Evolutionary conservation across 345 rosid genomes (phyloP), one percentile per base, ranked within the genome.

Genomic region (Sisymbrium altissimum): DNA sequence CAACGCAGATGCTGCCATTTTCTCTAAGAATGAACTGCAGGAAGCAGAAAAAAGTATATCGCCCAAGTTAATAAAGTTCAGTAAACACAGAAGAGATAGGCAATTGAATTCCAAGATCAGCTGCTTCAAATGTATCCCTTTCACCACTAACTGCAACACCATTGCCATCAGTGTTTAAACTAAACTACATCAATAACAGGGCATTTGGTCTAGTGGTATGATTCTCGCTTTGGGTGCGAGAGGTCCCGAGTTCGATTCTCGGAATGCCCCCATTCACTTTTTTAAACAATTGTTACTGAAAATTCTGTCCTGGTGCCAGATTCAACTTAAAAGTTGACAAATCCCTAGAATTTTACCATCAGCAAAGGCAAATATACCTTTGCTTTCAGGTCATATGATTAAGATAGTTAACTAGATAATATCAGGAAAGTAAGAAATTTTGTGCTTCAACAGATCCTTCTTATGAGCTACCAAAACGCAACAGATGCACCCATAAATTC

Each of bases 171-270:
- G 29, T 27, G 29, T 27, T 27, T 27, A 27, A 27, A 27, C 29
- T 27, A 14, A 17, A 29, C 33, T 53, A 54, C 6, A 56, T 69
- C 73, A 55, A 55, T 21, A 55, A 32, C 7, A 0, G 62, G 90
- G 92, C 89, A 86, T 85, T 88, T 86, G 88, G 89, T 88, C 88
- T 88, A 88, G 90, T 90, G 89, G 91, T 84, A 87, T 85, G 92
- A 88, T 90, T 90, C 95, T 92, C 78, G 90, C 91, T 93, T 88
- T 81, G 89, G 93, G 91, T 84, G 91, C 84, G 85, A 93, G 89
- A 89, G 87, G 88, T 91, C 94, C 87, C 77, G 85, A 91, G 89
- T 86, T 84, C 68, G 75, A 84, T 89, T 91, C 89, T 84, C 84
- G 80, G 86, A 87, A 84, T 79, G 86, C 87, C 93, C 89, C 88